phyloP scores from a whole-genome alignment of 2,329 filamentous ascomycete genomes.

The Clarireedia hainanense region DNA sequence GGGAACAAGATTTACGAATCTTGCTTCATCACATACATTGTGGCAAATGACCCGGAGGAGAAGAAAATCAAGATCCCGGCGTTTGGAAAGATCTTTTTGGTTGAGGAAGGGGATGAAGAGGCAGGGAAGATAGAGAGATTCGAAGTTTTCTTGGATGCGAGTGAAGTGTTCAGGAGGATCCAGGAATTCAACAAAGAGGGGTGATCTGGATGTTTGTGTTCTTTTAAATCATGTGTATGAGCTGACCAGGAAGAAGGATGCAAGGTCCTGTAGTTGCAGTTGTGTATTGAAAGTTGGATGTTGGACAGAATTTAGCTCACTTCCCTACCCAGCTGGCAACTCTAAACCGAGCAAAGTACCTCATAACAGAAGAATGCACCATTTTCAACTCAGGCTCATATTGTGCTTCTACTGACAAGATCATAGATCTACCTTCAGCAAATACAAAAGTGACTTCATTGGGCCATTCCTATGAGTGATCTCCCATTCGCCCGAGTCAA shows the following conservation, averaged over 20 bases:
- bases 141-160: background rate
- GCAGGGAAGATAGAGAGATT: background rate
- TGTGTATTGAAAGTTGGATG: too few species aligned
- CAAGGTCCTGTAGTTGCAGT: background rate
- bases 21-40: conserved; percentile 13
- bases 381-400: background rate
- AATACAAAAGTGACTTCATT: background rate
- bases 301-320: too few species aligned
- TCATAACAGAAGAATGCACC: too few species aligned
- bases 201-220: background rate
- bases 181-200: background rate
- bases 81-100: conserved; percentile 7
- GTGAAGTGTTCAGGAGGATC: background rate
- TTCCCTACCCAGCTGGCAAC: too few species aligned
- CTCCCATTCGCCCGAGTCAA: background rate
- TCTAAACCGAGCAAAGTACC: too few species aligned
- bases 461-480: background rate
- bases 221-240: too few species aligned
- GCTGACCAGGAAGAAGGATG: background rate
- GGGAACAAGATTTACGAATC: conserved; percentile 9
- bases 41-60: conserved; percentile 13
- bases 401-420: too few species aligned
- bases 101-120: conserved; percentile 3
- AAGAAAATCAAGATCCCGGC: conserved; percentile 12
- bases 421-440: too few species aligned